Percentiles rank a stretch among this genome's conserved stretches.
Conservation (phyloP, 2,329 filamentous ascomycete genomes). For the Pseudogymnoascus sp. region DNA sequence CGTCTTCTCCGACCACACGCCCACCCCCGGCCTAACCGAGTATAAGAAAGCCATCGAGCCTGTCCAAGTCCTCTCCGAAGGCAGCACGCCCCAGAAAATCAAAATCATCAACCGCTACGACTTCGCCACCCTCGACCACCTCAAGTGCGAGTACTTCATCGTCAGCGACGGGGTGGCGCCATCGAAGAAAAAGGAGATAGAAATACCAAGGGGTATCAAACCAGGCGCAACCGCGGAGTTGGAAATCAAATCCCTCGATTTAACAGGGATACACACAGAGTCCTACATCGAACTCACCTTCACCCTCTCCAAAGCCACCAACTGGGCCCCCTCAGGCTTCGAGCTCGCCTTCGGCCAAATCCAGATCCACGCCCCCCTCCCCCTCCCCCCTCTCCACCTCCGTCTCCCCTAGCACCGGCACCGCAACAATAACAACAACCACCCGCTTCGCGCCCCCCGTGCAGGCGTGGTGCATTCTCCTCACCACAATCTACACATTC, state of each 20-base stretch:
- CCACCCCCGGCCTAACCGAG: constrained; percentile 34
- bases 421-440: constrained; percentile 35
- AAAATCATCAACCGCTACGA: constrained; percentile 40
- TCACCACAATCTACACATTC: constrained; percentile 47
- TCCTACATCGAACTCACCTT: constrained; percentile 41
- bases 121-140: constrained; percentile 42
- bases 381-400: constrained; percentile 21
- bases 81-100: constrained; percentile 14
- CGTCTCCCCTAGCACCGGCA: constrained; percentile 7
- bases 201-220: constrained; percentile 38
- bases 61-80: constrained; percentile 24
- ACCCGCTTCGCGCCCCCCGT: constrained; percentile 52
- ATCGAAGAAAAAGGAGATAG: constrained; percentile 29
- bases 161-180: constrained; percentile 31
- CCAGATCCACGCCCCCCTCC: constrained; percentile 29
- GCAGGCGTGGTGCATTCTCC: constrained; percentile 50
- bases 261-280: constrained; percentile 24
- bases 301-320: constrained; percentile 32
- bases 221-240: constrained; percentile 23
- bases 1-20: constrained; percentile 32
- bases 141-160: constrained; percentile 37
- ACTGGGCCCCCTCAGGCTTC: constrained; percentile 45
- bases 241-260: constrained; percentile 14
- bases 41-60: constrained; percentile 35
- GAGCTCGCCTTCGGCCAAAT: constrained; percentile 44